Base-by-base conservation (phyloP, 1,284 basidiomycete genomes). In the Melampsora larici-populina region DNA sequence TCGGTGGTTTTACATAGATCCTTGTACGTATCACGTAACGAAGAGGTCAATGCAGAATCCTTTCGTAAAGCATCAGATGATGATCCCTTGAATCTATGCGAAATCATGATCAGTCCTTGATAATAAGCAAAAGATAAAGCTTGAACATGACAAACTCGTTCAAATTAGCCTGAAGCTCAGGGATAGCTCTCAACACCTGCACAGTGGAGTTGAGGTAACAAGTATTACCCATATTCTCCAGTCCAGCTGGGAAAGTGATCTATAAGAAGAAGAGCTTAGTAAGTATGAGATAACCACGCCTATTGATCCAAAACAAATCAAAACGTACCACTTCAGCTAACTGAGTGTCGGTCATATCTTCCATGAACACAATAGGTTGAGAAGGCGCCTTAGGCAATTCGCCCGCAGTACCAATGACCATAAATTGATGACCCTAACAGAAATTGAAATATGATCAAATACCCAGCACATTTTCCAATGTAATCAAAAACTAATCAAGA, bases 171-270 rank as follows among this genome's bases (percentile, higher is more conserved):
- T 91, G 90, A 1, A 99, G 87, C 82, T 97, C 93, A 0, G 94
- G 94, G 74, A 99, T 91, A 2, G 91, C 89, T 24, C 93, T 90
- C 79, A 99, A 87, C 18, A 93, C 91, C 85, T 99, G 96, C 1
- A 99, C 86, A 0, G 93, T 94, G 7, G 96, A 90, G 83, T 97
- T 98, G 89, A 98, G 92, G 85, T 98, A 98, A 82, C 93, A 95
- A 0, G 93, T 95, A 83, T 95, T 95, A 55, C 93, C 93, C 63
- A 92, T 85, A 81, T 88, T 89, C 78, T 26, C 55, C 29, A 67
- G 31, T 43, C 70, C 62, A 65, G 74, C 74, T 31, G 69, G 71
- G 31, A 40, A 46, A 17, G 65, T 40, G 15, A 72, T 40, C 33
- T 68, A 29, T 18, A 82, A 84, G 48, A 83, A 36, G 5, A 15